Percentiles rank a stretch among this genome's conserved stretches.
These are phyloP conservation scores for Ballota nigra DNA, from an alignment of 257 asterid genomes.

Conservation along the genomic window DNA sequence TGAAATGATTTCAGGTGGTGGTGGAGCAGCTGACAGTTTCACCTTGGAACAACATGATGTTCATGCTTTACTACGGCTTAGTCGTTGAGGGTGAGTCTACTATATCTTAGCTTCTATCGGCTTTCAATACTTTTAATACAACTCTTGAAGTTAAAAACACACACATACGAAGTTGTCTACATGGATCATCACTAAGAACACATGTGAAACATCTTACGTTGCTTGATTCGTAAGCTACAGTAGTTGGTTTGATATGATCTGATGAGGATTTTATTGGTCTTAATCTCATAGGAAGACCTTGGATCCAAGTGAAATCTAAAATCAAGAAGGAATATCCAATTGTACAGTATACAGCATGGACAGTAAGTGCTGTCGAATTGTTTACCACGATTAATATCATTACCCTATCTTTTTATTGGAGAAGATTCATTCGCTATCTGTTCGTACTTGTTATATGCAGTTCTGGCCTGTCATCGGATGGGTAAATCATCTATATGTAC, in stretches of 20 bases:
- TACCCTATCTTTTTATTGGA: conserved; percentile 19
- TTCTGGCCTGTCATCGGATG: conserved; percentile 99
- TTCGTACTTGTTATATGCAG: conserved; percentile 38
- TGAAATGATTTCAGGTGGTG: conserved; percentile 65
- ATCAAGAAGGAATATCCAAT: conserved; percentile 84
- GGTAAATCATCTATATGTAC: conserved; percentile 86
- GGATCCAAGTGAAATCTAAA: conserved; percentile 79
- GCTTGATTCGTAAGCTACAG: no score
- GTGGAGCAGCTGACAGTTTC: conserved; percentile 84
- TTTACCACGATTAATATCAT: neutral
- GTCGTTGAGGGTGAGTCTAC: conserved; percentile 76
- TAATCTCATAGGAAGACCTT: conserved; percentile 60
- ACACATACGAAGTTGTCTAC: no score
- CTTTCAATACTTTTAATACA: neutral
- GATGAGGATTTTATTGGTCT: neutral
- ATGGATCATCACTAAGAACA: no score
- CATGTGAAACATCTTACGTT: no score
- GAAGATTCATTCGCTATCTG: neutral
- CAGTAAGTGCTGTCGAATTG: conserved; percentile 39
- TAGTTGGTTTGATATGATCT: no score
- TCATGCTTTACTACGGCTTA: conserved; percentile 88
- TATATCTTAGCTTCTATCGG: conserved; percentile 1
- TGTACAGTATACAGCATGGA: conserved; percentile 82
- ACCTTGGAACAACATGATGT: conserved; percentile 91
- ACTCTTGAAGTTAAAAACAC: neutral